phyloP scores from a whole-genome alignment of 345 rosid species.

The Lumnitzera racemosa region DNA sequence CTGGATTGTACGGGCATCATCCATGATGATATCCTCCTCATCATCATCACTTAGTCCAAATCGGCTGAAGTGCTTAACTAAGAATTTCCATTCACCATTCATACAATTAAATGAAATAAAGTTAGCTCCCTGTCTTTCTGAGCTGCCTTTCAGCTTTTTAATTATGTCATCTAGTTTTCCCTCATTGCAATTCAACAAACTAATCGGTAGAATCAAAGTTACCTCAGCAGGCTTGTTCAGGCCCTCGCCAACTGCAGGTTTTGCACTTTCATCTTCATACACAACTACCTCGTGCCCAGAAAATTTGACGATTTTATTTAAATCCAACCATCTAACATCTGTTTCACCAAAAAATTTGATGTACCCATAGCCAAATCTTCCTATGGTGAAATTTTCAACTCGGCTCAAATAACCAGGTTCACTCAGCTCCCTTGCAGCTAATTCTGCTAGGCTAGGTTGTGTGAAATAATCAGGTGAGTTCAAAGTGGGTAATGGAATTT shows the following conservation, averaged over 20 bases:
- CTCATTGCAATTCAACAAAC: constrained; percentile 16
- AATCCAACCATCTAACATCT: constrained; percentile 62
- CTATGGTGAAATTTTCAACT: constrained; percentile 65
- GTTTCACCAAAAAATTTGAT: constrained; percentile 70
- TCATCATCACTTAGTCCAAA: constrained; percentile 94
- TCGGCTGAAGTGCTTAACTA: constrained; percentile 84
- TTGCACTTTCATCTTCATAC: constrained; percentile 64
- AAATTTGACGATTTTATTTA: constrained; percentile 69
- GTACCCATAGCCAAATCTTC: constrained; percentile 70
- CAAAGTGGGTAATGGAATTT: constrained; percentile 46
- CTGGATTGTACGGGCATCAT: constrained; percentile 39
- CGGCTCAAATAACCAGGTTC: constrained; percentile 67
- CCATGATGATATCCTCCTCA: constrained; percentile 75
- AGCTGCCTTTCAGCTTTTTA: constrained; percentile 36
- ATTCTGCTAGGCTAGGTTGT: constrained; percentile 53
- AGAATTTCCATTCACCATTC: constrained; percentile 69
- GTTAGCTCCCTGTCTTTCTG: constrained; percentile 67
- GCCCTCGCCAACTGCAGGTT: constrained; percentile 74
- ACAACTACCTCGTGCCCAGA: constrained; percentile 62
- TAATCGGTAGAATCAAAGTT: constrained; percentile 40
- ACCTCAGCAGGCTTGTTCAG: constrained; percentile 92
- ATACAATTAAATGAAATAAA: constrained; percentile 59
- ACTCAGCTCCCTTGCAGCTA: constrained; percentile 37
- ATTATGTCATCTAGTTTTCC: constrained; percentile 24
- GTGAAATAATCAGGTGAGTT: constrained; percentile 48